A percentile compares a stretch with the other conserved stretches of the same genome.
phyloP scores from a whole-genome alignment of 331 rosid species.

The Malus hybrid region DNA sequence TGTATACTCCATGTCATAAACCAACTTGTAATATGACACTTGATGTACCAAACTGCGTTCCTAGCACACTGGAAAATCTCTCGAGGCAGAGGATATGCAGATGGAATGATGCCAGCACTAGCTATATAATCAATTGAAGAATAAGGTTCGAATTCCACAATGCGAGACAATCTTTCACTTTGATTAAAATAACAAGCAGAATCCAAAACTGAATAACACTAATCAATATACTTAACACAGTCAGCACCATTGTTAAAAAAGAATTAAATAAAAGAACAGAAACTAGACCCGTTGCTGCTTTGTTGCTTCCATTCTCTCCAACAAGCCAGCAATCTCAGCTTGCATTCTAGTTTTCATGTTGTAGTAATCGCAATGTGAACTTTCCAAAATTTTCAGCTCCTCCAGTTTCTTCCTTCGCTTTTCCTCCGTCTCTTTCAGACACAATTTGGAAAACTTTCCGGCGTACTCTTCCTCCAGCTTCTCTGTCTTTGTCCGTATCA shows the following conservation, averaged over 20 bases:
- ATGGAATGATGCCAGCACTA: neutral
- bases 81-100: neutral
- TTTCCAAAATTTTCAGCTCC: constrained; percentile 76
- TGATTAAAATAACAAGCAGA: constrained; percentile 21
- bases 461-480: constrained; percentile 77
- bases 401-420: constrained; percentile 69
- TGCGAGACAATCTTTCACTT: constrained; percentile 22
- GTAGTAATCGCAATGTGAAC: constrained; percentile 63
- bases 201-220: constrained; percentile 20
- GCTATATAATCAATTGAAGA: neutral
- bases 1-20: too few relatives aligned
- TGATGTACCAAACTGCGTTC: too few relatives aligned
- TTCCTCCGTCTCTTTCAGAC: constrained; percentile 69
- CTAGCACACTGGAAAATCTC: too few relatives aligned
- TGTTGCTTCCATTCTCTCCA: constrained; percentile 94
- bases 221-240: constrained; percentile 23
- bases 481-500: constrained; percentile 46
- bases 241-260: constrained; percentile 24
- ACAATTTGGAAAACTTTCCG: constrained; percentile 52
- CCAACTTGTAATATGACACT: too few relatives aligned
- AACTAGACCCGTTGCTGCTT: constrained; percentile 63
- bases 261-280: neutral
- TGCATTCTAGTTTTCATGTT: constrained; percentile 88
- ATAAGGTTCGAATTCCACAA: neutral
- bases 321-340: constrained; percentile 68